Conservation (phyloP, 139 green algal species). For the Penium margaritaceum region DNA sequence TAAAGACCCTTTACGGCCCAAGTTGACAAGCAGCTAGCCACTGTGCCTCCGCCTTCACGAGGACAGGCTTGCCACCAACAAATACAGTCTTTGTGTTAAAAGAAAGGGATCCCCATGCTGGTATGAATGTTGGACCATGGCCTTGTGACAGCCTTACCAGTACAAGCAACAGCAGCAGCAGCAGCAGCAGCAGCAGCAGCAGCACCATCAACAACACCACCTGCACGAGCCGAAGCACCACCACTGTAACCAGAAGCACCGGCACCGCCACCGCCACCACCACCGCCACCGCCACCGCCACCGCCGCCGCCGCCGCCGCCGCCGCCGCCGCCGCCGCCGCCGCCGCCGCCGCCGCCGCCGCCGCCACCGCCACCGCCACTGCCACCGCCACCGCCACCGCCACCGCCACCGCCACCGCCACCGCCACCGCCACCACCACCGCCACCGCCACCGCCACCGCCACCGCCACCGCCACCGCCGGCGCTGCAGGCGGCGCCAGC, state of each 20-base stretch:
- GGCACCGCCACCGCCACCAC: background rate
- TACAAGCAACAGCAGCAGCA: conserved; percentile 5
- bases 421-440: background rate
- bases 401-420: background rate
- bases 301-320: background rate
- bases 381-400: background rate
- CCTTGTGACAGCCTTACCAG: too few species aligned
- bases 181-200: too few species aligned
- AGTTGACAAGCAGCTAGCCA: too few species aligned
- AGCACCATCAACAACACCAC: background rate
- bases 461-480: too few species aligned
- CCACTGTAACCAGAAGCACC: background rate
- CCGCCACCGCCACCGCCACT: conserved; percentile 5
- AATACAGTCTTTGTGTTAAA: too few species aligned
- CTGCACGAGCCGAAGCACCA: background rate
- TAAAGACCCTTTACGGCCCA: too few species aligned
- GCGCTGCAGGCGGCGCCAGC: too few species aligned
- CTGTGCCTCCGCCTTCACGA: too few species aligned
- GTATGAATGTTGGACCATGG: too few species aligned
- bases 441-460: background rate
- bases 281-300: too few species aligned
- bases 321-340: background rate
- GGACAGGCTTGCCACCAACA: too few species aligned
- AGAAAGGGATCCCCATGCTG: too few species aligned
- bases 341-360: background rate